Base-by-base conservation (phyloP, 2,329 filamentous ascomycete species). In the Aspergillus ustus region DNA sequence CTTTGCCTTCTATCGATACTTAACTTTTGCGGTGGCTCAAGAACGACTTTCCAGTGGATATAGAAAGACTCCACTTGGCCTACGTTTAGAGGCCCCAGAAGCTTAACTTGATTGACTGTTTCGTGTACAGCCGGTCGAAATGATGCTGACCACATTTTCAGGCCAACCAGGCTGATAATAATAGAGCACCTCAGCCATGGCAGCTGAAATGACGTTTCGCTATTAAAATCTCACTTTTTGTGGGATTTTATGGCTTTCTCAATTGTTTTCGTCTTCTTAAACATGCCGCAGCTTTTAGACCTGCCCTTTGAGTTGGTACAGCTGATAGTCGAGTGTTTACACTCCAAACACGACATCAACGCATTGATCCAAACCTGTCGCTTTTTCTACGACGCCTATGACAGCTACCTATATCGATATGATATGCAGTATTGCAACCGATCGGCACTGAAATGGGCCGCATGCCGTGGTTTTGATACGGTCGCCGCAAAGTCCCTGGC, bases 361-460 rank as follows among this genome's bases (percentile, higher is more conserved):
- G 45, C 53, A 1, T 20, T 49, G 8, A 15, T 49, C 13, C 29
- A 25, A n/a, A 49, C 45, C 7, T 57, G 53, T 13, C 45, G 45
- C 45, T 43, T 49, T 31, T 44, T 57, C 8, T 49, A 49, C 19
- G 20, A 57, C 17, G 45, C 53, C 7, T 57, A 46, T 28, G 43
- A 48, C 34, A 44, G 11, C 20, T 34, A 31, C n/a, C 52, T 55
- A 25, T 55, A 55, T 43, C 43, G 11, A n/a, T 55, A 55, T 54
- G 40, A 55, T 25, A 8, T 48, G 43, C 22, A 34, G 17, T 28
- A 37, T 20, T n/a, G 25, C 52, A 29, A 31, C 28, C 43, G 52
- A n/a, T 55, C 52, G n/a, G 52, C 37, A 28, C 17, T 55, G 52
- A 45, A 29, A 15, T 55, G n/a, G 40, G 52, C 52, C 11, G 52